These are phyloP conservation scores for Cochlearia excelsa DNA, from an alignment of 345 rosid genomes.

Conservation along the genomic window DNA sequence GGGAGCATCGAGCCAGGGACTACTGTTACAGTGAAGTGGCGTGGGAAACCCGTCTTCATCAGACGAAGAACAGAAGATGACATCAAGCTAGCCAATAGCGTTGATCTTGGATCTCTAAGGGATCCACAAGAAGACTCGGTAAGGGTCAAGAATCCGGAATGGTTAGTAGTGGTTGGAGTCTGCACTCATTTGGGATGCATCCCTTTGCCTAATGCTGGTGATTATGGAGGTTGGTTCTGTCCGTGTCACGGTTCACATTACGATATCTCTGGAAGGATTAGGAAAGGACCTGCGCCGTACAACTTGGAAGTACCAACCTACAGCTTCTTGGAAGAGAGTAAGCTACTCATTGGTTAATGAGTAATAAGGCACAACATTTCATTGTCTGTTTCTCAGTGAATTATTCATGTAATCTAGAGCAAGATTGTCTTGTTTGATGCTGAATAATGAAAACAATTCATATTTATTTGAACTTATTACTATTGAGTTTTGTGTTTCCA, in stretches of 20 bases:
- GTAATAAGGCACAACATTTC: conserved; percentile 5
- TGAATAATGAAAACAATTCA: too few species aligned
- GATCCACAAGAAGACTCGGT: conserved; percentile 75
- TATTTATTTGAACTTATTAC: too few species aligned
- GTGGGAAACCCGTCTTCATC: conserved; percentile 86
- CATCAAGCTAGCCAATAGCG: conserved; percentile 77
- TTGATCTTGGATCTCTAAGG: conserved; percentile 71
- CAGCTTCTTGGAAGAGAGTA: conserved; percentile 79
- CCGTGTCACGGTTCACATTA: too few species aligned
- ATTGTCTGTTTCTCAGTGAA: conserved; percentile 4
- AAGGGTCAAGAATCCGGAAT: conserved; percentile 89
- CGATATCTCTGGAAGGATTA: conserved; percentile 86
- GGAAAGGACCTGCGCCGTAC: conserved; percentile 95
- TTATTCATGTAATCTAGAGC: too few species aligned
- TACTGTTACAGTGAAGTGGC: conserved; percentile 54
- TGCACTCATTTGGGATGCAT: conserved; percentile 55
- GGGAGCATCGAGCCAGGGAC: conserved; percentile 79
- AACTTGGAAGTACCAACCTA: conserved; percentile 91
- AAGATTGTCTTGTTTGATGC: too few species aligned
- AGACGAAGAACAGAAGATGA: conserved; percentile 90
- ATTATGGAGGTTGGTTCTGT: too few species aligned
- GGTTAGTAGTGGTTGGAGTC: conserved; percentile 84
- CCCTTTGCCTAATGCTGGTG: too few species aligned
- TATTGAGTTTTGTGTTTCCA: too few species aligned
- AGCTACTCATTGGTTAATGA: too few species aligned